phyloP scores from a whole-genome alignment of 2,329 filamentous ascomycete genomes.

The Shiraia bambusicola region DNA sequence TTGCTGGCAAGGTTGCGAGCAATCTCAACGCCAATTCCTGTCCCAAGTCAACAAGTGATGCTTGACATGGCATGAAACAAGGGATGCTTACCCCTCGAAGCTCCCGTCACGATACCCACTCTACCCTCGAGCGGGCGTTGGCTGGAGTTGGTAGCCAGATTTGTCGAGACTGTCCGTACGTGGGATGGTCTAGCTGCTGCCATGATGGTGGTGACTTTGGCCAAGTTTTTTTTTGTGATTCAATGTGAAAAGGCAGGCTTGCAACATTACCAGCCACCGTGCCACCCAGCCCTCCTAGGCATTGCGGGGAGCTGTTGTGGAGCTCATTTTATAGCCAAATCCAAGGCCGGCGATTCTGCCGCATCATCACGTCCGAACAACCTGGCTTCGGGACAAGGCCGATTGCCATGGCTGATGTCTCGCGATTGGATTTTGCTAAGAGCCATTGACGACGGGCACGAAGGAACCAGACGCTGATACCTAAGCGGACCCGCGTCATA shows the following conservation, averaged over 20 bases:
- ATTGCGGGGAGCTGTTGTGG: slow-evolving; percentile 19
- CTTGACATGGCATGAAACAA: neutral
- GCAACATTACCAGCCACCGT: no score
- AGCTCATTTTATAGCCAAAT: slow-evolving; percentile 14
- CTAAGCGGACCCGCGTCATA: no score
- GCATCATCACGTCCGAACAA: slow-evolving; percentile 4
- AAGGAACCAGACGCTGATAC: no score
- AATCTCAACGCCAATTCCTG: slow-evolving; percentile 72
- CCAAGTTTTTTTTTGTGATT: neutral
- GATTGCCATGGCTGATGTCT: no score
- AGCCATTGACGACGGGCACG: no score
- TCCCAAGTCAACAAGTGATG: slow-evolving; percentile 5
- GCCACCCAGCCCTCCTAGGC: slow-evolving; percentile 5
- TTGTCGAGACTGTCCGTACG: slow-evolving; percentile 44
- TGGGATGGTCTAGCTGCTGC: slow-evolving; percentile 39
- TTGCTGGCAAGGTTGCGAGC: slow-evolving; percentile 72
- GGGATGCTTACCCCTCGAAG: slow-evolving; percentile 64
- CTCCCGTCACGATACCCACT: slow-evolving; percentile 76
- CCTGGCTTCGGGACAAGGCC: slow-evolving; percentile 5
- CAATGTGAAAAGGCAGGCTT: neutral
- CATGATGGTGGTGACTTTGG: slow-evolving; percentile 29
- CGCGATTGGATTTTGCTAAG: no score
- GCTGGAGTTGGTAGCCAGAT: slow-evolving; percentile 34
- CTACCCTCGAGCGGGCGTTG: slow-evolving; percentile 63
- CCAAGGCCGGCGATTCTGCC: slow-evolving; percentile 19